Evolutionary conservation across 2,329 filamentous ascomycete species (phyloP).

Genomic region (Trichoderma sp.): DNA sequence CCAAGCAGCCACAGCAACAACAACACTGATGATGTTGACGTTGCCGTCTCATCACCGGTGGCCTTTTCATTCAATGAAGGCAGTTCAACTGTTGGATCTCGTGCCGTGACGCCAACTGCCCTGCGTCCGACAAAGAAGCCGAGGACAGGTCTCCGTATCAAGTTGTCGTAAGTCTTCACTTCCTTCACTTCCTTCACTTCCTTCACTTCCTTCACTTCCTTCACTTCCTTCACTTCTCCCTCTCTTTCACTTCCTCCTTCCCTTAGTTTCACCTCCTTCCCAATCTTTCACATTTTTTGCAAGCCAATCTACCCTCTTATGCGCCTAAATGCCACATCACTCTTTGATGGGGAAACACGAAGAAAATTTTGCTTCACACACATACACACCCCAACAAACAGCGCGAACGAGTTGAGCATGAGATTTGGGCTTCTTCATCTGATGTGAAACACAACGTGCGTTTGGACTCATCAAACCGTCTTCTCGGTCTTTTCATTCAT

Average conservation of each 20-base stretch:
- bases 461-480: neutral
- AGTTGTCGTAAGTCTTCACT: conserved; percentile 59
- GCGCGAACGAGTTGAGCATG: neutral
- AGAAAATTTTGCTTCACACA: conserved; percentile 2
- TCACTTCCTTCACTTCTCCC: neutral
- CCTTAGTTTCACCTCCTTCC: neutral
- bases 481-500: no score
- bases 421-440: neutral
- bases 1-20: conserved; percentile 29
- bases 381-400: neutral
- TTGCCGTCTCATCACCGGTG: conserved; percentile 49
- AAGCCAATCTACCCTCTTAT: neutral
- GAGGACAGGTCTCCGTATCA: conserved; percentile 61
- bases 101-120: conserved; percentile 58
- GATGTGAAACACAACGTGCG: neutral
- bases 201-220: neutral
- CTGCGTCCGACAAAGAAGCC: conserved; percentile 57
- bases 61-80: conserved; percentile 47
- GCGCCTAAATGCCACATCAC: neutral
- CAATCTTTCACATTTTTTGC: neutral
- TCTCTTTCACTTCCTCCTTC: neutral
- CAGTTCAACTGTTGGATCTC: conserved; percentile 50
- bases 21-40: conserved; percentile 52
- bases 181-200: neutral
- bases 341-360: neutral